Evolutionary conservation across 2,329 filamentous ascomycete species (phyloP).

Genomic region (Diplodia scrobiculata): DNA sequence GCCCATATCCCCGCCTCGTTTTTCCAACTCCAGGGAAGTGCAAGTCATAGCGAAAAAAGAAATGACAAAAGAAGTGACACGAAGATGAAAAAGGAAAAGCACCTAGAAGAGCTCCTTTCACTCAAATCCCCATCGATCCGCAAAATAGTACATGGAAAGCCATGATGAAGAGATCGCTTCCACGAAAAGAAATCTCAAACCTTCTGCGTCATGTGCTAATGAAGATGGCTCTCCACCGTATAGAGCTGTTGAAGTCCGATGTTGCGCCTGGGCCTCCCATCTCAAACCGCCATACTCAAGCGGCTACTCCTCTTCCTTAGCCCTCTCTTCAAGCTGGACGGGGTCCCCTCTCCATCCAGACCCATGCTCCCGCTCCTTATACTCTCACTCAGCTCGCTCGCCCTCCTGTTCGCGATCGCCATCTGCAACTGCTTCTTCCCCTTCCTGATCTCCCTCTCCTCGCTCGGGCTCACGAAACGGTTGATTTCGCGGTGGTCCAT

Average conservation of each 20-base stretch:
- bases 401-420: slow-evolving; percentile 27
- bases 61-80: not conserved
- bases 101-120: not conserved
- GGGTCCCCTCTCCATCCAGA: slow-evolving; percentile 5
- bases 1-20: not conserved
- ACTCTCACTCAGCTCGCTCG: slow-evolving; percentile 19
- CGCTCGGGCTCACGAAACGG: slow-evolving; percentile 74
- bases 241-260: not conserved
- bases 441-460: slow-evolving; percentile 49
- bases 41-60: not conserved
- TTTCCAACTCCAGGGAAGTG: slow-evolving; percentile 26
- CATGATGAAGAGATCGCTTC: not conserved
- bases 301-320: slow-evolving; percentile 14
- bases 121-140: not conserved
- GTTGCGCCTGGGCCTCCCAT: not conserved
- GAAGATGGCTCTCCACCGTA: not conserved
- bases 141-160: not conserved
- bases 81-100: not conserved
- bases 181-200: not conserved
- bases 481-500: slow-evolving; percentile 86
- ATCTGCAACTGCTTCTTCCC: slow-evolving; percentile 32
- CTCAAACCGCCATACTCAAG: slow-evolving; percentile 3
- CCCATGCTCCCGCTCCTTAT: slow-evolving; percentile 14
- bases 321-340: slow-evolving; percentile 6
- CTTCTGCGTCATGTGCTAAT: not conserved